phyloP scores from a whole-genome alignment of 768 basidiomycete genomes.

The Auriscalpium vulgare region DNA sequence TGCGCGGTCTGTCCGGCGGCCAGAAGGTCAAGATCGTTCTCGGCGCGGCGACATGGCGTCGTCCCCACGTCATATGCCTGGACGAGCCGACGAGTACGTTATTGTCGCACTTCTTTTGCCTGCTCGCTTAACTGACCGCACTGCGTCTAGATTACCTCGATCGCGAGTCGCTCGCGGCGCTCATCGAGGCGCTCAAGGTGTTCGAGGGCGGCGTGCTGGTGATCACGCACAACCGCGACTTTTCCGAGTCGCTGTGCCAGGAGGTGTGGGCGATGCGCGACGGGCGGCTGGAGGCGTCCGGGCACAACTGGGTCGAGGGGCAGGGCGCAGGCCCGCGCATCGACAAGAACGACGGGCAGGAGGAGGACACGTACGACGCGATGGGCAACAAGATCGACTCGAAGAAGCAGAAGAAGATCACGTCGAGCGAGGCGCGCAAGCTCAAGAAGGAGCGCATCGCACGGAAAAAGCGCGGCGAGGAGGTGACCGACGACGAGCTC shows the following conservation, averaged over 20 bases:
- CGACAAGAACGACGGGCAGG: slow-evolving; percentile 88
- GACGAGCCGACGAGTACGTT: slow-evolving; percentile 88
- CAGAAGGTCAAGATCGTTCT: slow-evolving; percentile 99
- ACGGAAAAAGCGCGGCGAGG: slow-evolving; percentile 81
- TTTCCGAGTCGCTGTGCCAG: slow-evolving; percentile 95
- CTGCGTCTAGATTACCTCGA: slow-evolving; percentile 81
- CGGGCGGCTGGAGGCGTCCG: slow-evolving; percentile 91
- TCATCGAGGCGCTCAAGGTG: slow-evolving; percentile 95
- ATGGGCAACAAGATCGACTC: slow-evolving; percentile 95
- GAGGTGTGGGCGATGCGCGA: slow-evolving; percentile 99
- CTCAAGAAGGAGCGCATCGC: slow-evolving; percentile 96
- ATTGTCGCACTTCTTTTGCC: neutral
- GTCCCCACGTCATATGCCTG: slow-evolving; percentile 94
- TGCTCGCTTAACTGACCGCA: slow-evolving; percentile 5
- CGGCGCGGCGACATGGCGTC: slow-evolving; percentile 97
- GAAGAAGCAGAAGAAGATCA: slow-evolving; percentile 84
- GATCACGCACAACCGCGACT: slow-evolving; percentile 98
- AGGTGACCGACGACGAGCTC: slow-evolving; percentile 47
- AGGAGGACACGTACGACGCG: slow-evolving; percentile 89
- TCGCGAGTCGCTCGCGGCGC: slow-evolving; percentile 97
- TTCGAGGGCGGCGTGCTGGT: slow-evolving; percentile 98
- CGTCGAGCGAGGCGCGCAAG: slow-evolving; percentile 79
- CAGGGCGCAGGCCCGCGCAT: slow-evolving; percentile 93
- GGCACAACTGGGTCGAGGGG: slow-evolving; percentile 99
- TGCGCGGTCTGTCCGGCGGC: slow-evolving; percentile 97